Evolutionary conservation across 2,329 filamentous ascomycete genomes (phyloP).

Genomic region (Talaromyces atroroseus): DNA sequence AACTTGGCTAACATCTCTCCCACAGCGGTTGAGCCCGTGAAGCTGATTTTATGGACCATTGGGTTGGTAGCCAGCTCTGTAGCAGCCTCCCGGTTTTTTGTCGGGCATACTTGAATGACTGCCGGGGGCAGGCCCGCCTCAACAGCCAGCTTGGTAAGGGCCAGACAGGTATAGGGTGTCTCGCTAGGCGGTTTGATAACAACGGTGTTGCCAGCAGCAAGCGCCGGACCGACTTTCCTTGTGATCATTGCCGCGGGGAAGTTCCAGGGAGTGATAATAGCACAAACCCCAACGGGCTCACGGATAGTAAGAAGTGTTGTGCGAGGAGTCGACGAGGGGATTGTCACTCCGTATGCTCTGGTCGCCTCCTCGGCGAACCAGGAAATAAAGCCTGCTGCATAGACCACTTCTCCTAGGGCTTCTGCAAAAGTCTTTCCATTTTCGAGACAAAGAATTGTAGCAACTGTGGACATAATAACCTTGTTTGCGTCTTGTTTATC

Average conservation of each 20-base stretch:
- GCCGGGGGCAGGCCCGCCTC: slow-evolving; percentile 88
- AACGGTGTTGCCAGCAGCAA: slow-evolving; percentile 34
- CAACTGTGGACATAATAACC: not conserved
- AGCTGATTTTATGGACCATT: not conserved
- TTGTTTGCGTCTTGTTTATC: too few species aligned
- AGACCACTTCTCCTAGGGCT: slow-evolving; percentile 54
- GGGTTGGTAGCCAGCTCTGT: slow-evolving; percentile 55
- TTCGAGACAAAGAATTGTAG: not conserved
- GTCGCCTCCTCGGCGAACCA: slow-evolving; percentile 61
- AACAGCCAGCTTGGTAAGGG: slow-evolving; percentile 76
- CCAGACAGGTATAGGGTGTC: slow-evolving; percentile 85
- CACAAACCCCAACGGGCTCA: slow-evolving; percentile 63
- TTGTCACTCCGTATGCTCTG: slow-evolving; percentile 57
- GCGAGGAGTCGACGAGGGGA: slow-evolving; percentile 53
- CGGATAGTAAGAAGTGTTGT: slow-evolving; percentile 59
- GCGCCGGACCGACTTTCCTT: slow-evolving; percentile 31
- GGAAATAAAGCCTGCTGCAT: slow-evolving; percentile 55
- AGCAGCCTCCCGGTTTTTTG: slow-evolving; percentile 29
- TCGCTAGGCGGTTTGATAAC: slow-evolving; percentile 60
- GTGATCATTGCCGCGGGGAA: slow-evolving; percentile 53
- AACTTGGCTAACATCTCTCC: slow-evolving; percentile 13
- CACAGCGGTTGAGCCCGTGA: not conserved
- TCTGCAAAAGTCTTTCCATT: slow-evolving; percentile 32
- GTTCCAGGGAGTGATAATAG: slow-evolving; percentile 63
- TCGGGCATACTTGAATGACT: slow-evolving; percentile 82